These are phyloP conservation scores for Candolleomyces efflorescens DNA, from an alignment of 768 basidiomycete genomes.

Conservation along the genomic window DNA sequence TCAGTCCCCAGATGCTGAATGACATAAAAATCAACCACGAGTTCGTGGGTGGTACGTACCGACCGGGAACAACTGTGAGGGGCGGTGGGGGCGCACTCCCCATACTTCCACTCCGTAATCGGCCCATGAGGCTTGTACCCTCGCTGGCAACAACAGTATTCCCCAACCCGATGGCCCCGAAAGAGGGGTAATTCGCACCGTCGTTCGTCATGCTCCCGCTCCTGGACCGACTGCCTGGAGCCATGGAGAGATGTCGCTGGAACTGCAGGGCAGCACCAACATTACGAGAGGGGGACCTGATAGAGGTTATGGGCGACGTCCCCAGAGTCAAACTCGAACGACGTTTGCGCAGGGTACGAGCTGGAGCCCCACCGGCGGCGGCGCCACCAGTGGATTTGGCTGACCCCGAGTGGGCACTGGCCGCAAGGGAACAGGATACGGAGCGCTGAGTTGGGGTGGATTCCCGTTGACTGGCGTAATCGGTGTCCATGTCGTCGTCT, in stretches of 20 bases:
- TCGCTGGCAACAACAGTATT: slow-evolving; percentile 24
- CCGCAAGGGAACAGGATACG: slow-evolving; percentile 8
- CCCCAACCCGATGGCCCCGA: not conserved
- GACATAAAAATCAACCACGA: not conserved
- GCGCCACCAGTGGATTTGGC: not conserved
- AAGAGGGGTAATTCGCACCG: not conserved
- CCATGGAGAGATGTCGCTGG: slow-evolving; percentile 37
- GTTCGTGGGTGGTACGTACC: slow-evolving; percentile 16
- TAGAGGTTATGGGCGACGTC: slow-evolving; percentile 49
- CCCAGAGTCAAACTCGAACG: slow-evolving; percentile 59
- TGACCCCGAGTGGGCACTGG: not conserved
- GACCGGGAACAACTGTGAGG: slow-evolving; percentile 9
- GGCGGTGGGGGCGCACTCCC: slow-evolving; percentile 19
- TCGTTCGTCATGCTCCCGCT: slow-evolving; percentile 33
- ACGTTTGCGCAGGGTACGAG: slow-evolving; percentile 44
- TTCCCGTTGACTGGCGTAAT: slow-evolving; percentile 18
- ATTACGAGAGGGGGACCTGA: slow-evolving; percentile 53
- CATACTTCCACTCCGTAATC: slow-evolving; percentile 55
- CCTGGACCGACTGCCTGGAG: slow-evolving; percentile 29
- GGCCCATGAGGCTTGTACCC: slow-evolving; percentile 41
- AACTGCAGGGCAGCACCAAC: slow-evolving; percentile 49
- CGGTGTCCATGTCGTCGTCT: slow-evolving; percentile 17
- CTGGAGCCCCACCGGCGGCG: slow-evolving; percentile 13
- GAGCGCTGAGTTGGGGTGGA: slow-evolving; percentile 26
- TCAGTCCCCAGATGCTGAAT: not conserved